phyloP scores from a whole-genome alignment of 345 rosid species.

The Pistacia atlantica region DNA sequence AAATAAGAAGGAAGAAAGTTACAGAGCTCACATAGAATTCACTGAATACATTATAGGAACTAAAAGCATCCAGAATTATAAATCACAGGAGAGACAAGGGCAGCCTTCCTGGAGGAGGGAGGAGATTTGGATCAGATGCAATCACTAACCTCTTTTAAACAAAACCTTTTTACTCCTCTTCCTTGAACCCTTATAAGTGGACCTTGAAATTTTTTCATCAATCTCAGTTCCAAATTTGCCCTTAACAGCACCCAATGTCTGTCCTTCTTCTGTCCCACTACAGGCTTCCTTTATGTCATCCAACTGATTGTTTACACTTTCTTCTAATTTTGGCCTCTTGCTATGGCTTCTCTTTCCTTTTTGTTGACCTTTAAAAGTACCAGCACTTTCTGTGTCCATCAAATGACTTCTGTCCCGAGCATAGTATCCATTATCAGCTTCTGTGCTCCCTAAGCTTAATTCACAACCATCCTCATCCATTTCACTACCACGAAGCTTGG shows the following conservation, averaged over 20 bases:
- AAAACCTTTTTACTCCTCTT: slow-evolving; percentile 64
- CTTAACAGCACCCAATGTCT: slow-evolving; percentile 39
- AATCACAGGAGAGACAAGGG: background rate
- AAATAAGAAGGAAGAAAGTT: slow-evolving; percentile 6
- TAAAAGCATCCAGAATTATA: background rate
- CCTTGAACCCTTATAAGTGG: slow-evolving; percentile 38
- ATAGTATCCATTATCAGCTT: slow-evolving; percentile 57
- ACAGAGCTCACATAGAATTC: background rate
- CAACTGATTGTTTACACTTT: slow-evolving; percentile 33
- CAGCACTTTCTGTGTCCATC: slow-evolving; percentile 44
- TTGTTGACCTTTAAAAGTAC: slow-evolving; percentile 35
- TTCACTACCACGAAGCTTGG: slow-evolving; percentile 63
- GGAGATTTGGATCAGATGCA: slow-evolving; percentile 10
- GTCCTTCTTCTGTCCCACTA: slow-evolving; percentile 88
- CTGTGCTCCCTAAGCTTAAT: slow-evolving; percentile 78
- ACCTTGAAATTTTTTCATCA: slow-evolving; percentile 43
- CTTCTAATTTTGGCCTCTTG: slow-evolving; percentile 48
- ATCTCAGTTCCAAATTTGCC: slow-evolving; percentile 49
- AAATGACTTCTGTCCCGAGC: slow-evolving; percentile 40
- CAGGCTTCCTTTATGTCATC: slow-evolving; percentile 78
- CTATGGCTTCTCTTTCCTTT: slow-evolving; percentile 48
- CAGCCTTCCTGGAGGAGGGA: background rate
- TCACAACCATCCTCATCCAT: slow-evolving; percentile 67
- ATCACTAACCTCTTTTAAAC: slow-evolving; percentile 49
- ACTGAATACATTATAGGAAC: background rate